Conservation (phyloP, 1,284 basidiomycete species). For the Inonotus obliquus region DNA sequence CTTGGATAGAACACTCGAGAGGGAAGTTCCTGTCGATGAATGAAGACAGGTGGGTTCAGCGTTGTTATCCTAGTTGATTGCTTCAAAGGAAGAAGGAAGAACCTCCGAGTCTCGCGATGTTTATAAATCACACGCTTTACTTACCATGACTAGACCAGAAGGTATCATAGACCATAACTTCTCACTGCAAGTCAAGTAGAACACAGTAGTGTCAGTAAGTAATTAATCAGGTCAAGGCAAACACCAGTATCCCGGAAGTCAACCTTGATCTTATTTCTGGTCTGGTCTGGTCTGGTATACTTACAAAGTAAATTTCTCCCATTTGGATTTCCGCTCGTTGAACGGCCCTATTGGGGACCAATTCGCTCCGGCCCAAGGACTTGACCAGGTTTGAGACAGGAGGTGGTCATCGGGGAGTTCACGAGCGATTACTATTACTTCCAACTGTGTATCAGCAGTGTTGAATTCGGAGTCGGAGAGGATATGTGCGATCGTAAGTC, state of each 20-base stretch:
- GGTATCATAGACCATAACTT: slow-evolving; percentile 48
- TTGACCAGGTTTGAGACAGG: slow-evolving; percentile 55
- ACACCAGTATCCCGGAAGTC: background rate
- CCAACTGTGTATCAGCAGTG: slow-evolving; percentile 30
- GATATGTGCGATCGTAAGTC: slow-evolving; percentile 40
- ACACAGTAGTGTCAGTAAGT: no score
- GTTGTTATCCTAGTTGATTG: slow-evolving; percentile 13
- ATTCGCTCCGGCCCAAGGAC: slow-evolving; percentile 71
- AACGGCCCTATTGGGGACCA: slow-evolving; percentile 53
- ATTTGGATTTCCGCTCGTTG: slow-evolving; percentile 32
- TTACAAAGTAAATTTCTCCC: slow-evolving; percentile 45
- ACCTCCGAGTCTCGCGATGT: slow-evolving; percentile 8
- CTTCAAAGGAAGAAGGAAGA: background rate
- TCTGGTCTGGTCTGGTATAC: slow-evolving; percentile 17
- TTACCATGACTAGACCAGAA: slow-evolving; percentile 40
- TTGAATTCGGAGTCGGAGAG: slow-evolving; percentile 21
- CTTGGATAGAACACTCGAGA: slow-evolving; percentile 37
- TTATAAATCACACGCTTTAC: slow-evolving; percentile 21
- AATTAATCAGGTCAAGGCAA: background rate
- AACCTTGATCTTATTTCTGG: background rate
- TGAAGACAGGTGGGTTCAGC: slow-evolving; percentile 20
- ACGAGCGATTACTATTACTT: slow-evolving; percentile 56
- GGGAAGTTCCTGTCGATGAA: slow-evolving; percentile 36
- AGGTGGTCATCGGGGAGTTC: slow-evolving; percentile 58
- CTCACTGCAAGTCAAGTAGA: slow-evolving; percentile 34